Conservation (phyloP, 441 rosid genomes). For the Pelargonium fulgidum region DNA sequence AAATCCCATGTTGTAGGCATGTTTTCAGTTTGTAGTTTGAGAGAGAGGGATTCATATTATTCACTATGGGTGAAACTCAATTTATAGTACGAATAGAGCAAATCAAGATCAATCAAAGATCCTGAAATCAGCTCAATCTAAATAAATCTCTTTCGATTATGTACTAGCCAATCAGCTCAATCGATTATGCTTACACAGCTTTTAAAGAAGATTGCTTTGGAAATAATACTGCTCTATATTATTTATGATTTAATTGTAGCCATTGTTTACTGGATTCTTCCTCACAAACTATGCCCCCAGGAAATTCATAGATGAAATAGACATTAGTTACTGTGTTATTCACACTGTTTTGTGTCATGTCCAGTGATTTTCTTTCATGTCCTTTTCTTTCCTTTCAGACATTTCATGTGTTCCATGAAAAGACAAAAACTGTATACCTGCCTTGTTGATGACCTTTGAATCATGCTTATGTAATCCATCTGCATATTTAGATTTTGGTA, state of each 20-base stretch:
- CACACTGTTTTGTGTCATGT: neutral
- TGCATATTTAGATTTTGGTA: neutral
- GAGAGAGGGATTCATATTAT: too few relatives aligned
- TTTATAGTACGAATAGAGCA: too few relatives aligned
- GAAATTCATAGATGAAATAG: neutral
- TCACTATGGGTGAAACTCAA: too few relatives aligned
- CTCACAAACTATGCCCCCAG: neutral
- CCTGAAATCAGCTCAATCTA: too few relatives aligned
- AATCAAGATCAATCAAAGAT: too few relatives aligned
- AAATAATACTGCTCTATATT: neutral
- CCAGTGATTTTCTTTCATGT: neutral
- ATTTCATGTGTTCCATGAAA: neutral
- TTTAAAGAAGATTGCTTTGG: neutral
- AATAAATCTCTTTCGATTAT: too few relatives aligned
- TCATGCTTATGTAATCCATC: neutral
- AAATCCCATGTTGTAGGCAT: too few relatives aligned
- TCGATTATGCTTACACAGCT: neutral
- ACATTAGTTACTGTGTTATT: neutral
- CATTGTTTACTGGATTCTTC: constrained; percentile 1
- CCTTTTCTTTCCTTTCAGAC: neutral
- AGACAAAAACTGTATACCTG: neutral
- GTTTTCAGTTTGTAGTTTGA: too few relatives aligned
- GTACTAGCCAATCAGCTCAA: neutral
- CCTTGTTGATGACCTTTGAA: neutral
- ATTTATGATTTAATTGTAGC: neutral